phyloP scores from a whole-genome alignment of 352 stramenopile genomes.

The Pythium phragmitis region DNA sequence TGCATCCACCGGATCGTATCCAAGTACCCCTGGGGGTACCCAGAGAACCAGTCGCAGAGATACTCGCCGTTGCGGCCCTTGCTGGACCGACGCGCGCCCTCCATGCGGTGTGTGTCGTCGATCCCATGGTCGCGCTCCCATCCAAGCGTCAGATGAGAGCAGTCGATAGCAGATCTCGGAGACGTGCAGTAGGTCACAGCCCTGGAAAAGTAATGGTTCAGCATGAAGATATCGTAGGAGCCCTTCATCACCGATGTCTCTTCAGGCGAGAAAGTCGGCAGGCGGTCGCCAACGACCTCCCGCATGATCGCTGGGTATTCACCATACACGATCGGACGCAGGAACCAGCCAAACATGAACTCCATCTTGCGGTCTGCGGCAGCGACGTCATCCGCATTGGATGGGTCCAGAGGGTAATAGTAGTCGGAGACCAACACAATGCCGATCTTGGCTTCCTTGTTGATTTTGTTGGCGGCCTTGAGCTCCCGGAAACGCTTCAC shows the following conservation, averaged over 20 bases:
- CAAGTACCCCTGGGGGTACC: constrained; percentile 56
- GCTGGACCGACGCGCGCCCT: constrained; percentile 53
- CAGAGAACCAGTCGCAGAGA: constrained; percentile 46
- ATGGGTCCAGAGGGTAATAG: constrained; percentile 70
- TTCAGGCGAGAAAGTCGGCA: constrained; percentile 86
- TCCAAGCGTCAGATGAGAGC: constrained; percentile 34
- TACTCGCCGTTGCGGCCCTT: constrained; percentile 37
- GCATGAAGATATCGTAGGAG: constrained; percentile 93
- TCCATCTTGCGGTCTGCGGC: constrained; percentile 85
- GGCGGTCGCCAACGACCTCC: constrained; percentile 56
- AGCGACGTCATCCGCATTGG: constrained; percentile 37
- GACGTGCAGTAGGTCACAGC: constrained; percentile 22
- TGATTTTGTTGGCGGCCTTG: too few relatives aligned
- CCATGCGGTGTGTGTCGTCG: constrained; percentile 51
- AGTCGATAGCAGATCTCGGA: constrained; percentile 54
- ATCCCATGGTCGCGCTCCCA: constrained; percentile 52
- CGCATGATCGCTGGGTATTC: constrained; percentile 93
- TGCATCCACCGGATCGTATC: constrained; percentile 64
- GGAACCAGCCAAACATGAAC: constrained; percentile 92
- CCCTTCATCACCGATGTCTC: constrained; percentile 73
- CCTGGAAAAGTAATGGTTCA: constrained; percentile 91
- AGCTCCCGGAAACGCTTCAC: too few relatives aligned
- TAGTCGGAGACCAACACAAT: too few relatives aligned
- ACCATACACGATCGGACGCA: constrained; percentile 88
- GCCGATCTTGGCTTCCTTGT: too few relatives aligned